Conservation (phyloP, 2,329 filamentous ascomycete species). For the Chrysoporthe puriensis region DNA sequence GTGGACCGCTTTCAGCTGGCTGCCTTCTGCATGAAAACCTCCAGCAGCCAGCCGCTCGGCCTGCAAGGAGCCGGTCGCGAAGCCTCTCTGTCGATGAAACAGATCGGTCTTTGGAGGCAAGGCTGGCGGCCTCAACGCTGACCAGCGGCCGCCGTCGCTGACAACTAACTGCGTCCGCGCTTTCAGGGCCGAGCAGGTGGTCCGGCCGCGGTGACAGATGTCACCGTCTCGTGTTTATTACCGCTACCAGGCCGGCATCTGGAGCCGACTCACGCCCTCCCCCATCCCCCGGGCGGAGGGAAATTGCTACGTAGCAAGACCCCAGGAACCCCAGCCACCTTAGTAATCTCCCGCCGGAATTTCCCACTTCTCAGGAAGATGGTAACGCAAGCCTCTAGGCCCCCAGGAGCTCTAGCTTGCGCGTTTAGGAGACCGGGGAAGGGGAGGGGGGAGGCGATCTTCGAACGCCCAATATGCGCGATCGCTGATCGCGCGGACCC, state of each 20-base stretch:
- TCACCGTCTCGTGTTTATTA: slow-evolving; percentile 3
- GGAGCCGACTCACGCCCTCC: neutral
- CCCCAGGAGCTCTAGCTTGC: neutral
- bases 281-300: neutral
- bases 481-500: slow-evolving; percentile 2
- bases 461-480: neutral
- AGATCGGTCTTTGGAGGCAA: neutral
- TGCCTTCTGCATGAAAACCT: neutral
- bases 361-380: neutral
- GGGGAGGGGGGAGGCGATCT: neutral
- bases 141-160: too few relatives aligned
- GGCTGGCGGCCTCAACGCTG: neutral
- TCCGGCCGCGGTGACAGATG: slow-evolving; percentile 1
- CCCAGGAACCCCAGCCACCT: neutral
- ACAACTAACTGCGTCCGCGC: too few relatives aligned
- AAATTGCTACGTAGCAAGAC: neutral
- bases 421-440: neutral
- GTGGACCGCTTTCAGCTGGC: neutral
- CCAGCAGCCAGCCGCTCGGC: neutral
- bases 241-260: neutral
- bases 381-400: too few relatives aligned
- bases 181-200: too few relatives aligned
- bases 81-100: neutral
- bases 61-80: neutral
- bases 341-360: neutral